A percentile compares a stretch with the other conserved stretches of the same genome.
phyloP scores from a whole-genome alignment of 208 protist genomes.

The Porcisia hertigi region DNA sequence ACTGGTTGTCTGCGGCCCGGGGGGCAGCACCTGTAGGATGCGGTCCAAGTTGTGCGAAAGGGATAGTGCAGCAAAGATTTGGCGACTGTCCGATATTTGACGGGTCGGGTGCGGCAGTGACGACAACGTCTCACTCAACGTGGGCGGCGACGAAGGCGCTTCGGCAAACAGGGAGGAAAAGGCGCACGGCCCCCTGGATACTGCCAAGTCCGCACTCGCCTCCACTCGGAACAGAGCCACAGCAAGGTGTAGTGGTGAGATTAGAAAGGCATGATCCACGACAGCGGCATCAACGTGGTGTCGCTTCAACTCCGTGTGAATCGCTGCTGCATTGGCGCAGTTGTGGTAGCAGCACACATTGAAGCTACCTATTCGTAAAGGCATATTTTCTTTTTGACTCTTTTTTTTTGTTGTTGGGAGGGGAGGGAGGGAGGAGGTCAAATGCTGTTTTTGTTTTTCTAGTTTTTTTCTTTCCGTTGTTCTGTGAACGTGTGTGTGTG shows the following conservation, averaged over 20 bases:
- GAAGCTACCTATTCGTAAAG: conserved; percentile 23
- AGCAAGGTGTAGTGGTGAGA: conserved; percentile 72
- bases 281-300: conserved; percentile 60
- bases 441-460: background rate
- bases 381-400: background rate
- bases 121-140: background rate
- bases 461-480: background rate
- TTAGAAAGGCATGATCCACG: conserved; percentile 62
- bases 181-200: background rate
- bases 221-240: conserved; percentile 60
- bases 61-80: conserved; percentile 65
- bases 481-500: background rate
- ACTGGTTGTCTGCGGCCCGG: conserved; percentile 42
- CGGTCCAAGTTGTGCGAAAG: conserved; percentile 65
- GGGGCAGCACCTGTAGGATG: conserved; percentile 54
- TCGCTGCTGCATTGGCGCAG: conserved; percentile 38
- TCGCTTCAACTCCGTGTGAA: conserved; percentile 52
- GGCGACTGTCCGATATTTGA: conserved; percentile 23
- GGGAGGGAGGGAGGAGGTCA: background rate
- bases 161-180: background rate
- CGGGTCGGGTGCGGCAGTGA: background rate
- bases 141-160: background rate
- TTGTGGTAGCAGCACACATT: conserved; percentile 52
- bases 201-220: conserved; percentile 2
- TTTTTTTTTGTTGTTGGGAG: background rate